phyloP scores from a whole-genome alignment of 108 stramenopile species.

The Skeletonema costatum region DNA sequence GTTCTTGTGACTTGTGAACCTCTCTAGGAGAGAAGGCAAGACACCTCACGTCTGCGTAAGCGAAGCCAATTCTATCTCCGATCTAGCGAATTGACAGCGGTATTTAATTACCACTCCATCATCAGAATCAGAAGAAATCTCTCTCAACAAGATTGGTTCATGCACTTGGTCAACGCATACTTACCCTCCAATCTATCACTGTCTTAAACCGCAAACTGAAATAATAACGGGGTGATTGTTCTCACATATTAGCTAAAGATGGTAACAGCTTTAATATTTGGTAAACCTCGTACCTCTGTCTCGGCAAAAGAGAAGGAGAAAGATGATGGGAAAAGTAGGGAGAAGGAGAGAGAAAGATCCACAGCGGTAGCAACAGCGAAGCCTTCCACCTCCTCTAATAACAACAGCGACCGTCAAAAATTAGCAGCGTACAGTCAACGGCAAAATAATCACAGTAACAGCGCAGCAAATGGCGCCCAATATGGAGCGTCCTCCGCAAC shows the following conservation, averaged over 20 bases:
- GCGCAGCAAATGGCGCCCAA: neutral
- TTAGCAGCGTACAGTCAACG: neutral
- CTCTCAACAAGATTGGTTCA: too few relatives aligned
- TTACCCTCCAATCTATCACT: too few relatives aligned
- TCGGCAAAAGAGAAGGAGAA: neutral
- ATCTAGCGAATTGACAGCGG: too few relatives aligned
- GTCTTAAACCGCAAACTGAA: too few relatives aligned
- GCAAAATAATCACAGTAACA: neutral
- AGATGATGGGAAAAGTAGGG: neutral
- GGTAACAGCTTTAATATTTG: constrained; percentile 2
- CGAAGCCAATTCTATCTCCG: too few relatives aligned
- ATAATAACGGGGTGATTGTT: too few relatives aligned
- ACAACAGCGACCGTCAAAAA: neutral
- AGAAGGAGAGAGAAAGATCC: neutral
- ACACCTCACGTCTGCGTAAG: too few relatives aligned
- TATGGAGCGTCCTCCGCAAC: neutral
- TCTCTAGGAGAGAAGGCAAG: too few relatives aligned
- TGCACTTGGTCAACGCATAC: too few relatives aligned
- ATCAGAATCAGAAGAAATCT: too few relatives aligned
- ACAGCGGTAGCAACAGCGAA: neutral
- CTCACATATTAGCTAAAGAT: neutral
- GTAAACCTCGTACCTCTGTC: neutral
- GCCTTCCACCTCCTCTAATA: neutral
- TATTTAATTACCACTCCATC: too few relatives aligned
- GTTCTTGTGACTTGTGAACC: too few relatives aligned